Conservation (phyloP, 495 filamentous ascomycete species). For the Hamigera avellanea region DNA sequence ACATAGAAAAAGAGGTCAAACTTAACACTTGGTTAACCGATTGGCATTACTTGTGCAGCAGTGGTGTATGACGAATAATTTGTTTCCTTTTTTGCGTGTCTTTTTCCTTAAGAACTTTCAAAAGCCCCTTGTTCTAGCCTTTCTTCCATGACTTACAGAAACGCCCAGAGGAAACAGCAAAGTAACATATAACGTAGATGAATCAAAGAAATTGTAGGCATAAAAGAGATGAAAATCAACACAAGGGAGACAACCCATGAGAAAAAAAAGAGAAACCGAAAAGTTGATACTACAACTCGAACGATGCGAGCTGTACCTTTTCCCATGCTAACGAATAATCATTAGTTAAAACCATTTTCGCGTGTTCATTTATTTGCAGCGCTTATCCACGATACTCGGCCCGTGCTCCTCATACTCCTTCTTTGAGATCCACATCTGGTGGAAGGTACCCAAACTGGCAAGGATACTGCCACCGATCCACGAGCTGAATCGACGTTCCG, state of each 20-base stretch:
- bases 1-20: too few relatives aligned
- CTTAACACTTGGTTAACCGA: too few relatives aligned
- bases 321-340: too few relatives aligned
- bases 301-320: too few relatives aligned
- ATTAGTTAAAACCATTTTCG: too few relatives aligned
- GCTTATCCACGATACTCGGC: constrained; percentile 48
- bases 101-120: background rate
- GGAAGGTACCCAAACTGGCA: constrained; percentile 94
- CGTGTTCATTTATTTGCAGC: constrained; percentile 39
- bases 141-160: constrained; percentile 1
- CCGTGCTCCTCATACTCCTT: constrained; percentile 53
- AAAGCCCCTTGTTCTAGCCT: background rate
- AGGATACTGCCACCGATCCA: constrained; percentile 98
- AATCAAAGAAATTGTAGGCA: background rate
- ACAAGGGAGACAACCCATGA: too few relatives aligned
- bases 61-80: too few relatives aligned
- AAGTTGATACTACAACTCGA: too few relatives aligned
- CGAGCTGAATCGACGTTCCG: constrained; percentile 77
- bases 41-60: too few relatives aligned
- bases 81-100: too few relatives aligned
- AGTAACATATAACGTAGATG: background rate
- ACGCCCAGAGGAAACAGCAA: constrained; percentile 3
- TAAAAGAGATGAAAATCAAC: too few relatives aligned
- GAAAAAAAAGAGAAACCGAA: too few relatives aligned
- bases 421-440: constrained; percentile 95